Base-by-base conservation (phyloP, 805 yeast species). In the Hemisphaericaspora nanyangensis region DNA sequence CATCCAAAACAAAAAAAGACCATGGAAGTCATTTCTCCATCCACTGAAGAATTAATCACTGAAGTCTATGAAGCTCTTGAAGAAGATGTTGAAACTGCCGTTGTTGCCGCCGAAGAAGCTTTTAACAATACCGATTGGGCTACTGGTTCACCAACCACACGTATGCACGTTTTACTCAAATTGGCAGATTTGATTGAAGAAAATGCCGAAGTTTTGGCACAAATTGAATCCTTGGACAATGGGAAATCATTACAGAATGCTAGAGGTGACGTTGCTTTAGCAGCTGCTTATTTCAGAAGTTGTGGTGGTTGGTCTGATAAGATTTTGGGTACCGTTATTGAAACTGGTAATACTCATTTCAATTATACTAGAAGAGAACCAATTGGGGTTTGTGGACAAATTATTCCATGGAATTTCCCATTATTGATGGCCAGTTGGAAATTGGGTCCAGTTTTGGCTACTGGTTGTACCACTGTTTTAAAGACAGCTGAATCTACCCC, bases 341-440 rank as follows among this genome's bases (percentile, higher is more conserved):
- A 86, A 61, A 81, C 95, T 35, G 91, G 90, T 46, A 61, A 65
- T 42, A 68, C 79, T 35, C 86, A 85, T 63, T 79, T 89, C 61
- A 77, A 78, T 46, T 87, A 82, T 68, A 82, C 91, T 48, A 79
- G 80, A 62, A 83, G 84, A 64, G 95, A 89, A 66, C 96, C 97
- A 43, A 70, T 86, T 54, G 97, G 96, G 60, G 96, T 90, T 34
- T 87, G 95, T 62, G 97, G 95, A 43, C 95, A 87, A 65, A 85
- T 90, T 58, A 89, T 90, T 50, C 96, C 97, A 52, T 90, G 97
- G 97, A 90, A 90, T 71, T 90, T 88, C 79, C 97, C 97, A 47
- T 67, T 90, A 52, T 75, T 87, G 61, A 89, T 90, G 93, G 84
- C 88, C 72, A 72, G 95, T 20, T 90, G 97, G 97, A 90, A 90